Evolutionary conservation across 148 eudicot genomes (phyloP), one percentile per base, ranked within the genome.

Genomic region (Rhododendron ferrugineum): DNA sequence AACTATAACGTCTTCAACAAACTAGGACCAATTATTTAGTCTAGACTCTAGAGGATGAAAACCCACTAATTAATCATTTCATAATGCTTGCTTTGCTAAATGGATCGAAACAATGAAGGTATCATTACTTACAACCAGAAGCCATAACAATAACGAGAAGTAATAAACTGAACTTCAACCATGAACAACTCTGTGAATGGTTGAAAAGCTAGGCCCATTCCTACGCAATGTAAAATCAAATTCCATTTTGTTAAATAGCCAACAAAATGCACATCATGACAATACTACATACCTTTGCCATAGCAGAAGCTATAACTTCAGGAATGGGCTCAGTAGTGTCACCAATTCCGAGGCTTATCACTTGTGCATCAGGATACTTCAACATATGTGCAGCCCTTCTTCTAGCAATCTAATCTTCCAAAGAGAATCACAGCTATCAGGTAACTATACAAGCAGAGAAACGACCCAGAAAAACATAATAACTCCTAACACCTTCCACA

Each of bases 321-420:
- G 98, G 98, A 83, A 95, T 88, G 4, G 98, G 98, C 82, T 94
- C 89, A 7, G 98, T 94, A 22, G 98, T 95, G 70, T 95, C 96
- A 46, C 98, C 98, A 77, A 95, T 88, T 46, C 98, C 98, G 6
- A 95, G 95, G 87, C 94, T 93, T 70, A 95, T 93, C 42, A 94
- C 86, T 80, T 93, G 89, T 83, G 92, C 98, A 90, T 91, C 84
- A n/a, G 98, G 98, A 84, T 93, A 86, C 87, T 90, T 94, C 86
- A 88, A 88, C 1, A 83, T 52, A 84, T 95, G 98, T 78, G 89
- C 91, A 79, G 75, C 22, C 54, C 92, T 95, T 86, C 95, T 93
- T 88, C 97, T 92, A 66, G 91, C 97, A 82, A 96, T 89, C 99
- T 96, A 87, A 88, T 80, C 13, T 23, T 44, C 32, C 60, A 40